Evolutionary conservation across 352 stramenopile genomes (phyloP).

Genomic region (Globisporangium nagaii): DNA sequence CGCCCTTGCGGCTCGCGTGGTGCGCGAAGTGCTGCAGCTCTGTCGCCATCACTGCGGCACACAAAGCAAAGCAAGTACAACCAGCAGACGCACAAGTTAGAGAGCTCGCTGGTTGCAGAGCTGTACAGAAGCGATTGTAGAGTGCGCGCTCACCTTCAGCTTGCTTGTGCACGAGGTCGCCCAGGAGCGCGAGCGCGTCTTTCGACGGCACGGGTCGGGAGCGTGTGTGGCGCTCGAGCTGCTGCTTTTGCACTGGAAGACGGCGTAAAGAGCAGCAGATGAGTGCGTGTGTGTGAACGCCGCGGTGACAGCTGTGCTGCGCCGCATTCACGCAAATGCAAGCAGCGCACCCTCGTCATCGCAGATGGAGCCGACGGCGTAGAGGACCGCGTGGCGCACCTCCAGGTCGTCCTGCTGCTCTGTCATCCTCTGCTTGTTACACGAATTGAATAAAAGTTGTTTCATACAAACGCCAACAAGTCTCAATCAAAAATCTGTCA

Average conservation of each 20-base stretch:
- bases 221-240: conserved; percentile 33
- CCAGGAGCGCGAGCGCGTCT: conserved; percentile 56
- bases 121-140: too few species aligned
- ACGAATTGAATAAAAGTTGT: not conserved
- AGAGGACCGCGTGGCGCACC: conserved; percentile 72
- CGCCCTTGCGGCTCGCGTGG: conserved; percentile 65
- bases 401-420: conserved; percentile 38
- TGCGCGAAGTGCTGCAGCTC: conserved; percentile 73
- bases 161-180: conserved; percentile 60
- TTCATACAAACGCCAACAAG: not conserved
- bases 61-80: not conserved
- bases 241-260: conserved; percentile 41
- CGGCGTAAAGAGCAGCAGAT: not conserved
- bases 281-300: not conserved
- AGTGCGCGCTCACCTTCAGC: too few species aligned
- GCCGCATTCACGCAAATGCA: too few species aligned
- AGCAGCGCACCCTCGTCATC: conserved; percentile 51
- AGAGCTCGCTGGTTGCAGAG: not conserved
- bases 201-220: conserved; percentile 46
- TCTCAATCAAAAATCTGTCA: not conserved
- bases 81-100: not conserved
- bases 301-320: not conserved
- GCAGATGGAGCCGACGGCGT: conserved; percentile 65
- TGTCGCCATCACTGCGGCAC: conserved; percentile 50
- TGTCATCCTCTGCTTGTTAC: too few species aligned